Evolutionary conservation across 139 green algal genomes (phyloP), one percentile per base, ranked within the genome.

Genomic region (Chlorella sp.): DNA sequence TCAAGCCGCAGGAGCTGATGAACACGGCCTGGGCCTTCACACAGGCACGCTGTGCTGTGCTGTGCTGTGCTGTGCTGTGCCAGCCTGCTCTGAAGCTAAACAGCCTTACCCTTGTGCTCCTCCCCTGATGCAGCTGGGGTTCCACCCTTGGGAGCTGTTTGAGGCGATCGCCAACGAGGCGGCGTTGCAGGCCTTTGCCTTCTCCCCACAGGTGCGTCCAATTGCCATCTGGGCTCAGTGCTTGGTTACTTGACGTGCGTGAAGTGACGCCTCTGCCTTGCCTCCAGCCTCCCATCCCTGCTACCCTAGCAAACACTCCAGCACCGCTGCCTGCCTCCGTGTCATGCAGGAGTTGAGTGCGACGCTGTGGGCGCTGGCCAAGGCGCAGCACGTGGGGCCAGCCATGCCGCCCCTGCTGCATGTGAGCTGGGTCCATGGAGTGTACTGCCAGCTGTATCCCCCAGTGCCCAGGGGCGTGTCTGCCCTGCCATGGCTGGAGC

Each of bases 351-450:
- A 90, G 75, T 73, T 90, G 6, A 63, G 57, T 63, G 74, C 75
- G 34, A 65, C 69, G 36, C 80, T 87, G 72, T 90, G 86, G 86
- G 81, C 86, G 56, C 65, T 90, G 72, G 82, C 72, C 11, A 74
- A 63, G 72, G 26, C 47, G 16, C 17, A 56, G 15, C 80, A 85
- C 56, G 18, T 6, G 36, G 63, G 32, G 36, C 67, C 26, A 68
- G 36, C 30, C 36, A 32, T 74, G 69, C 34, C 32, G 6, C 2
- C 81, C 3, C 81, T 86, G 69, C 32, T 78, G 80, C 23, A 65
- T 0, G 78, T 75, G 41, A 75, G 76, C 12, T 6, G 30, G 30
- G 20, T n/a, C n/a, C n/a, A n/a, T n/a, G n/a, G n/a, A n/a, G n/a
- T 75, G 67, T 12, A 47, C n/a, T 73, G 67, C 21, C 60, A 32